These are phyloP conservation scores for Ogataea zsoltii DNA, from an alignment of 805 yeast species.

Conservation along the genomic window DNA sequence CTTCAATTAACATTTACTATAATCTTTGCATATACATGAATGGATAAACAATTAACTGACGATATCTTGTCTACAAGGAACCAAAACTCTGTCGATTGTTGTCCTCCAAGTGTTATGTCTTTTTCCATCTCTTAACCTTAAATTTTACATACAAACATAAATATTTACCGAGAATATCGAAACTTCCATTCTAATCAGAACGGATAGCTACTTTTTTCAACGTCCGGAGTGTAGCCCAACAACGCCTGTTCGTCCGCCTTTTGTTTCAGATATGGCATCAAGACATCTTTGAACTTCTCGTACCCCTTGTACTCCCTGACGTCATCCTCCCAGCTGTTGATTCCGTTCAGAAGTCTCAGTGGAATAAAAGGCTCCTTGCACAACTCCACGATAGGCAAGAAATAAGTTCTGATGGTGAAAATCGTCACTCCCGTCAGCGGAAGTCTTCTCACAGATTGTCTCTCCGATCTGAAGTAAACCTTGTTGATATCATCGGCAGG, in stretches of 20 bases:
- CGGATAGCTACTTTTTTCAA: slow-evolving; percentile 45
- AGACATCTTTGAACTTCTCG: slow-evolving; percentile 50
- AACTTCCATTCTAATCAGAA: slow-evolving; percentile 26
- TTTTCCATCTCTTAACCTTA: background rate
- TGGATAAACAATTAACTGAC: background rate
- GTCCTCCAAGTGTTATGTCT: no score
- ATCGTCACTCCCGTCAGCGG: slow-evolving; percentile 59
- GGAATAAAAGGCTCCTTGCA: slow-evolving; percentile 64
- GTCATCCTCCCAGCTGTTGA: slow-evolving; percentile 59
- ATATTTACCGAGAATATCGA: background rate
- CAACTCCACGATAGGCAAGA: slow-evolving; percentile 53
- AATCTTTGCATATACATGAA: slow-evolving; percentile 10
- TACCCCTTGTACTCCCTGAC: slow-evolving; percentile 64
- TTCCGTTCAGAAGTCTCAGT: slow-evolving; percentile 57
- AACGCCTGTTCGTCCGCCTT: slow-evolving; percentile 50
- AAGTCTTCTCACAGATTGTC: slow-evolving; percentile 62
- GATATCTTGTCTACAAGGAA: no score
- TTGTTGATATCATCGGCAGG: slow-evolving; percentile 47
- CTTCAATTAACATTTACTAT: slow-evolving; percentile 8
- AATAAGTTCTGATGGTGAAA: slow-evolving; percentile 66
- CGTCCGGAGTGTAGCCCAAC: slow-evolving; percentile 40
- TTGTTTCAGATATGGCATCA: slow-evolving; percentile 54
- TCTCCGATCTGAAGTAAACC: slow-evolving; percentile 60
- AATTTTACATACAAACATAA: background rate
- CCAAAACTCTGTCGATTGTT: background rate